phyloP scores from a whole-genome alignment of 2,329 filamentous ascomycete species.

The Talaromyces sp. region DNA sequence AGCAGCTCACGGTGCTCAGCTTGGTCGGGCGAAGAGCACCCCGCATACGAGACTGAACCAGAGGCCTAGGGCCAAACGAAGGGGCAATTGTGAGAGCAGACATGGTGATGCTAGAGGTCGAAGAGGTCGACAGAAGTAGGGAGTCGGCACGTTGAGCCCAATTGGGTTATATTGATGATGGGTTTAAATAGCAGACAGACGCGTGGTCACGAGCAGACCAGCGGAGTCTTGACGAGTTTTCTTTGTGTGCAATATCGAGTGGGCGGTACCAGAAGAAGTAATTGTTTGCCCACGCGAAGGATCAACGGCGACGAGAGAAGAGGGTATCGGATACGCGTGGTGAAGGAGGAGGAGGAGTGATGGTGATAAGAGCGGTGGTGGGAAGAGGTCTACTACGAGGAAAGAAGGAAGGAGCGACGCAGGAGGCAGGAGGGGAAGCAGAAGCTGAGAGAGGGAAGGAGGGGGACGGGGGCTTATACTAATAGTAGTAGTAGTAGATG shows the following conservation, averaged over 20 bases:
- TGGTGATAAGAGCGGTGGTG: not conserved
- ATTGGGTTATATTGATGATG: not conserved
- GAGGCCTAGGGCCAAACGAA: not conserved
- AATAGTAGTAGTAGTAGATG: not conserved
- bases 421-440: not conserved
- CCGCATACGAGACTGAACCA: conserved; percentile 2
- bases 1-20: not conserved
- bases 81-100: conserved; percentile 8
- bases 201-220: not conserved
- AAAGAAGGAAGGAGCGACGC: not conserved
- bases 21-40: conserved; percentile 4
- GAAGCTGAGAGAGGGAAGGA: not conserved
- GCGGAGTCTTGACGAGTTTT: not conserved
- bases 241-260: not conserved
- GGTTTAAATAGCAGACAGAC: not conserved
- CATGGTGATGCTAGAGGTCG: not conserved
- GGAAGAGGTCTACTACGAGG: not conserved
- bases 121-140: not conserved
- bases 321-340: not conserved
- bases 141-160: not conserved
- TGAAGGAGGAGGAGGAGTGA: not conserved
- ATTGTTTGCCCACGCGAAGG: not conserved
- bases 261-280: not conserved
- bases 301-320: not conserved
- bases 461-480: not conserved